Evolutionary conservation across 1,139 yeast species (phyloP).

Genomic region (Candida pseudoviswanathii): DNA sequence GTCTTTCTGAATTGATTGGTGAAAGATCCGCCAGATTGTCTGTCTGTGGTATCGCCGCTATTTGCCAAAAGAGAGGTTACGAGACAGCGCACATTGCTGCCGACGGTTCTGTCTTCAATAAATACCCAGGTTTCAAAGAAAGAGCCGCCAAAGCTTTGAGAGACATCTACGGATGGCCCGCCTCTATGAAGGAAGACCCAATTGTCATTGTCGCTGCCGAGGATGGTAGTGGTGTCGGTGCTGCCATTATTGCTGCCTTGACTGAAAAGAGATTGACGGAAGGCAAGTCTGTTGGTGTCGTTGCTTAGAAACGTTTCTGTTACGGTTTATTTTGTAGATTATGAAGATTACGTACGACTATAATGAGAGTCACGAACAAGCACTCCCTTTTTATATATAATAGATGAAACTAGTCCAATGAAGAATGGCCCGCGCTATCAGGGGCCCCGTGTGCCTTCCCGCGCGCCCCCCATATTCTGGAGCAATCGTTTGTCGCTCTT

Average conservation of each 20-base stretch:
- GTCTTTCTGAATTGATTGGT: slow-evolving; percentile 85
- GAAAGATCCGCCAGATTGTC: slow-evolving; percentile 91
- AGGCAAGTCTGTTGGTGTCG: slow-evolving; percentile 74
- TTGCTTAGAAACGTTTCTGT: slow-evolving; percentile 2
- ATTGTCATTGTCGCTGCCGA: slow-evolving; percentile 86
- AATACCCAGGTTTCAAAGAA: slow-evolving; percentile 87
- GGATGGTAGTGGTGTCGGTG: slow-evolving; percentile 98
- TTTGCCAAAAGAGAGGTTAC: slow-evolving; percentile 84
- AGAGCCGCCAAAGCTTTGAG: slow-evolving; percentile 88
- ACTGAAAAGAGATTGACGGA: slow-evolving; percentile 74
- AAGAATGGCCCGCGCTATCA: neutral
- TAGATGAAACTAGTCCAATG: neutral
- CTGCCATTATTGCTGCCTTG: slow-evolving; percentile 95
- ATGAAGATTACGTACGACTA: neutral
- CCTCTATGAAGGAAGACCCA: slow-evolving; percentile 66
- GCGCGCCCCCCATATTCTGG: neutral
- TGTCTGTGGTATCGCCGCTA: slow-evolving; percentile 94
- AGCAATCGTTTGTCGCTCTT: neutral
- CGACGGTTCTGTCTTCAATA: slow-evolving; percentile 94
- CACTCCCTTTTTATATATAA: neutral
- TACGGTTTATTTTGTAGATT: neutral
- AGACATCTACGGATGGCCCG: slow-evolving; percentile 83
- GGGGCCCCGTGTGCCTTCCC: neutral
- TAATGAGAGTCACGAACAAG: slow-evolving; percentile 3
- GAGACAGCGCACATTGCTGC: slow-evolving; percentile 88